Evolutionary conservation across 768 basidiomycete species (phyloP).

Genomic region (Pseudohyphozyma bogoriensis): DNA sequence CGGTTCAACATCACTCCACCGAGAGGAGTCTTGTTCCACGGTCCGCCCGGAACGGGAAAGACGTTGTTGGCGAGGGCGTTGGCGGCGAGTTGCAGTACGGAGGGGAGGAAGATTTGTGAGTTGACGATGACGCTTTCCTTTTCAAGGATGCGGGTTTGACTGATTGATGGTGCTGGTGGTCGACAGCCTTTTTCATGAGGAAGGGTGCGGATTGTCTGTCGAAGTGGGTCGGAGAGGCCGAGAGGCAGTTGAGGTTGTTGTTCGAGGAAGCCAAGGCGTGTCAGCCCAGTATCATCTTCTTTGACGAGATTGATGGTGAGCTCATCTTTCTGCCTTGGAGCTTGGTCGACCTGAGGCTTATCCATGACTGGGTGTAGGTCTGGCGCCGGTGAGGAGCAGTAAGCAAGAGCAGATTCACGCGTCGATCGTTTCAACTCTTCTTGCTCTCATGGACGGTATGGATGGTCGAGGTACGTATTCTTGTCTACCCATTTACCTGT

Average conservation of each 20-base stretch:
- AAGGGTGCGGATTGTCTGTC: constrained; percentile 96
- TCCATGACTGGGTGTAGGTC: constrained; percentile 43
- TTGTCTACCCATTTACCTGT: neutral
- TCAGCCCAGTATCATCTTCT: constrained; percentile 97
- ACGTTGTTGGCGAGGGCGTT: constrained; percentile 87
- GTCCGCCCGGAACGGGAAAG: constrained; percentile 97
- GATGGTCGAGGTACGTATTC: constrained; percentile 61
- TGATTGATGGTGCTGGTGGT: neutral
- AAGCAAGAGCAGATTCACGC: constrained; percentile 99
- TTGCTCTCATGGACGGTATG: constrained; percentile 99
- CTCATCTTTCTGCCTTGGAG: neutral
- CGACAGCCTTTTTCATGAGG: constrained; percentile 93
- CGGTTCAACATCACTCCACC: constrained; percentile 89
- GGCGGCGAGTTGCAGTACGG: constrained; percentile 78
- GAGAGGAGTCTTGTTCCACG: constrained; percentile 91
- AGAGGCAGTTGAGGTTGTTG: constrained; percentile 82
- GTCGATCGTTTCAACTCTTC: constrained; percentile 85
- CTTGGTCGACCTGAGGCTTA: neutral
- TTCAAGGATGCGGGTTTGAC: neutral
- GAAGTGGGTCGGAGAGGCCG: constrained; percentile 99
- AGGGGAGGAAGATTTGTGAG: constrained; percentile 79
- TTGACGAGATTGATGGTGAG: constrained; percentile 92
- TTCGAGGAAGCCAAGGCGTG: constrained; percentile 90
- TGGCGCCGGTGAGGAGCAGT: constrained; percentile 94
- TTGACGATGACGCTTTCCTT: constrained; percentile 27